A percentile compares a stretch with the other conserved stretches of the same genome.
Conservation (phyloP, 2,329 filamentous ascomycete species). For the Huntiella omanensis region DNA sequence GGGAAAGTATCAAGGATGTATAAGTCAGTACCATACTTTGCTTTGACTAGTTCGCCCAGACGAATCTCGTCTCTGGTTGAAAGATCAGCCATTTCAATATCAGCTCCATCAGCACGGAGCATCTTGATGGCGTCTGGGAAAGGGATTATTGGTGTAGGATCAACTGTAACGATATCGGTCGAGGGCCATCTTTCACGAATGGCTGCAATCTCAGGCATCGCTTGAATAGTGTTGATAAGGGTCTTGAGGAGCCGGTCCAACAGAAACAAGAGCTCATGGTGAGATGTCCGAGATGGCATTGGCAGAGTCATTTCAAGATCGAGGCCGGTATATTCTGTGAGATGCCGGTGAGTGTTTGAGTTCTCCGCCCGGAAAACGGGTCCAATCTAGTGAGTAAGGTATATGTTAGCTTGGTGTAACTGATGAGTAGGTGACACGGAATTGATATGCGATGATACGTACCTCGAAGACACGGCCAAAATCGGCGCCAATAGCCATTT, state of each 20-base stretch:
- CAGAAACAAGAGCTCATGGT: conserved; percentile 66
- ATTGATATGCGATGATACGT: conserved; percentile 13
- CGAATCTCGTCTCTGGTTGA: conserved; percentile 74
- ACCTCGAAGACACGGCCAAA: conserved; percentile 73
- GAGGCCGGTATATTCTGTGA: conserved; percentile 86
- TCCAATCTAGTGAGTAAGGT: conserved; percentile 31
- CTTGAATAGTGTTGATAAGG: conserved; percentile 32
- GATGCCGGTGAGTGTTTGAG: conserved; percentile 82
- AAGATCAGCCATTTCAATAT: conserved; percentile 55
- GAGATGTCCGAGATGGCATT: conserved; percentile 35
- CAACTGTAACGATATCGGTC: conserved; percentile 69
- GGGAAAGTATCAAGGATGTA: conserved; percentile 93
- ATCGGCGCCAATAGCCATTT: conserved; percentile 80
- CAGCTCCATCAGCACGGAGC: conserved; percentile 64
- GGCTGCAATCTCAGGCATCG: conserved; percentile 50
- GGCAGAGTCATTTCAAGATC: conserved; percentile 88
- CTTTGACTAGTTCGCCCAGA: conserved; percentile 64
- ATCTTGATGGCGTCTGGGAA: conserved; percentile 67
- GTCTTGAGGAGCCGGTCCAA: conserved; percentile 68
- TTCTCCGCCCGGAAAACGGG: conserved; percentile 89
- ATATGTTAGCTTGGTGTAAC: not conserved
- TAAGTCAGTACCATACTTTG: conserved; percentile 77
- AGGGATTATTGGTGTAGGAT: conserved; percentile 63
- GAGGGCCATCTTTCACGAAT: conserved; percentile 74
- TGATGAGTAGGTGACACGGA: not conserved